phyloP scores from a whole-genome alignment of 164 flowering plant species.

The Vitis rotundifolia region DNA sequence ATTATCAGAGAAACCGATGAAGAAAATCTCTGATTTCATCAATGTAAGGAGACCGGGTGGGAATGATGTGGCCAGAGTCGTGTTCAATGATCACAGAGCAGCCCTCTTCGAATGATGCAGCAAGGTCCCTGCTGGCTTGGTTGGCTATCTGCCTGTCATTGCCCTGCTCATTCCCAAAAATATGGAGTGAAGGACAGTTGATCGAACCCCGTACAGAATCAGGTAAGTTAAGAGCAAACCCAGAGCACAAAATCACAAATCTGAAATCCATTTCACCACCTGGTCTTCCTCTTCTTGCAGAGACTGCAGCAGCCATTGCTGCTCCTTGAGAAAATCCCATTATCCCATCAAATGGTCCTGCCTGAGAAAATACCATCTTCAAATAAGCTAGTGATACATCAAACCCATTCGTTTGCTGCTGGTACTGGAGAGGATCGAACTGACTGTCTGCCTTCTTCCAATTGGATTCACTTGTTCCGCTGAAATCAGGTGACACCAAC shows the following conservation, averaged over 20 bases:
- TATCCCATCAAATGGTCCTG: conserved; percentile 92
- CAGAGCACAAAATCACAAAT: conserved; percentile 87
- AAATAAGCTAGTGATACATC: conserved; percentile 60
- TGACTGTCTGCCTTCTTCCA: conserved; percentile 65
- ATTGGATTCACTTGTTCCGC: conserved; percentile 18
- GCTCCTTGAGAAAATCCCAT: conserved; percentile 99
- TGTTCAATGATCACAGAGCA: conserved; percentile 64
- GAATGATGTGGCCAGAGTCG: conserved; percentile 86
- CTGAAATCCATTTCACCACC: conserved; percentile 45
- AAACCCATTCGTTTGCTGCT: conserved; percentile 71
- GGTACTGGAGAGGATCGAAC: conserved; percentile 82
- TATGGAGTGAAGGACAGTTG: conserved; percentile 84
- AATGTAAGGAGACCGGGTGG: conserved; percentile 72
- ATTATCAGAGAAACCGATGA: conserved; percentile 44
- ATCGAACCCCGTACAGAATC: conserved; percentile 39
- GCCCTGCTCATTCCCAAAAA: conserved; percentile 66
- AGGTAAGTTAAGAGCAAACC: conserved; percentile 47
- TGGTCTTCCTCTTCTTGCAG: conserved; percentile 34
- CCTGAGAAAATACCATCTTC: conserved; percentile 39
- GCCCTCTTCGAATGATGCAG: conserved; percentile 54
- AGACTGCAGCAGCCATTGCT: conserved; percentile 74
- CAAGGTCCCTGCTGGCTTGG: conserved; percentile 59
- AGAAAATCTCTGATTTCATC: conserved; percentile 72
- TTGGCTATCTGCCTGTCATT: conserved; percentile 75
- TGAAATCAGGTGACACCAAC: conserved; percentile 55